Conservation (phyloP, 2,329 filamentous ascomycete species). For the Epichloe gansuensis region DNA sequence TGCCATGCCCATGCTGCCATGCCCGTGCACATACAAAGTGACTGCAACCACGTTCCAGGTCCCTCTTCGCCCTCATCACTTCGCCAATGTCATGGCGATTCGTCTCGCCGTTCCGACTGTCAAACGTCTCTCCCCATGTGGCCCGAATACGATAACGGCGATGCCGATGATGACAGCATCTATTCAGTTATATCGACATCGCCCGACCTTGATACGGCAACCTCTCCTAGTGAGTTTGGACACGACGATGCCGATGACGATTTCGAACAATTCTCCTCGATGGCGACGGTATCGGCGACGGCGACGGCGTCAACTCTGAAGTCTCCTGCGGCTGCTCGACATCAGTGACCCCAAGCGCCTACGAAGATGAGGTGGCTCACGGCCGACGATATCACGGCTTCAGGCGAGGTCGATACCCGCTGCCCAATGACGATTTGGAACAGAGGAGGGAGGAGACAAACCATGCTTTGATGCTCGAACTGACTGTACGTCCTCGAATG, state of each 20-base stretch:
- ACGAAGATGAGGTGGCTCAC: slow-evolving; percentile 21
- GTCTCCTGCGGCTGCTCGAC: slow-evolving; percentile 18
- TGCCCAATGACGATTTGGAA: slow-evolving; percentile 35
- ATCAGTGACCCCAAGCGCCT: slow-evolving; percentile 22
- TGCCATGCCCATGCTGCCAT: neutral
- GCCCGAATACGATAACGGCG: slow-evolving; percentile 4
- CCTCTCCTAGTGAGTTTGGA: slow-evolving; percentile 11
- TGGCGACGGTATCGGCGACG: slow-evolving; percentile 9
- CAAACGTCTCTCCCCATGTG: slow-evolving; percentile 6
- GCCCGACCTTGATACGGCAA: slow-evolving; percentile 13
- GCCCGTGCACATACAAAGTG: neutral
- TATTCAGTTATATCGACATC: slow-evolving; percentile 20
- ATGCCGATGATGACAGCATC: slow-evolving; percentile 14
- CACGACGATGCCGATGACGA: slow-evolving; percentile 16
- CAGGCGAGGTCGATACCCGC: slow-evolving; percentile 30
- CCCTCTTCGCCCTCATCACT: neutral
- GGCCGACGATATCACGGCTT: slow-evolving; percentile 32
- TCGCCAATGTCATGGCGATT: slow-evolving; percentile 6
- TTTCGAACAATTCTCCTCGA: slow-evolving; percentile 16
- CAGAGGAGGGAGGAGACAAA: slow-evolving; percentile 33
- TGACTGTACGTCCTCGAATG: slow-evolving; percentile 19
- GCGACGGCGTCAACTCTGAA: slow-evolving; percentile 13
- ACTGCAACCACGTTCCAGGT: slow-evolving; percentile 1
- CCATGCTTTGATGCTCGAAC: slow-evolving; percentile 33
- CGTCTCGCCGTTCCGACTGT: slow-evolving; percentile 1